Conservation (phyloP, 2,329 filamentous ascomycete species). For the Aspergillus tubingensis region DNA sequence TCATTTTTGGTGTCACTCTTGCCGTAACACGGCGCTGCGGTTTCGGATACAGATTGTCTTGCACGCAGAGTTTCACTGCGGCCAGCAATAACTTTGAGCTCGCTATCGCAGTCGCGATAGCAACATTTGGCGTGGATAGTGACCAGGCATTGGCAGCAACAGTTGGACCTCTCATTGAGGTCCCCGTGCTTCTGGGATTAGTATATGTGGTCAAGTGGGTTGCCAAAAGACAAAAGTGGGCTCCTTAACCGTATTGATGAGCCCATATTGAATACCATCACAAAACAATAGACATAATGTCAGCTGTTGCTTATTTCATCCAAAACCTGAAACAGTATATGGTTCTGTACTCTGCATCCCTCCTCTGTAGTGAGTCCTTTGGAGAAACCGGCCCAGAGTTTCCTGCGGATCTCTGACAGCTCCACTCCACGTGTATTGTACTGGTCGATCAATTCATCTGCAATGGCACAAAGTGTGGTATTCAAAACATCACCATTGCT, state of each 20-base stretch:
- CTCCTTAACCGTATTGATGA: slow-evolving; percentile 1
- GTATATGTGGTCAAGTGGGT: slow-evolving; percentile 67
- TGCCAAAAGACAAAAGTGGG: slow-evolving; percentile 30
- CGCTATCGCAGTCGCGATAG: slow-evolving; percentile 83
- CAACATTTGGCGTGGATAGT: slow-evolving; percentile 74
- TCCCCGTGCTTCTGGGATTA: slow-evolving; percentile 74
- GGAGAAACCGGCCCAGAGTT: slow-evolving; percentile 38
- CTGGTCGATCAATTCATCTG: slow-evolving; percentile 40
- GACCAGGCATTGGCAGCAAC: slow-evolving; percentile 80
- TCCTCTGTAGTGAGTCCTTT: slow-evolving; percentile 28
- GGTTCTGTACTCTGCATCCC: slow-evolving; percentile 43
- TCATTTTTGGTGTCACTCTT: slow-evolving; percentile 73
- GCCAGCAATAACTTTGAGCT: slow-evolving; percentile 94
- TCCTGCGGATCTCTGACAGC: slow-evolving; percentile 37
- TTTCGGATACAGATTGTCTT: slow-evolving; percentile 69
- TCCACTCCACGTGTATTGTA: slow-evolving; percentile 41
- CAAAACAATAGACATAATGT: neutral
- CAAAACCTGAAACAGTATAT: slow-evolving; percentile 45
- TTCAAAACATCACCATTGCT: slow-evolving; percentile 31
- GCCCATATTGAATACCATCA: neutral
- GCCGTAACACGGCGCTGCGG: slow-evolving; percentile 64
- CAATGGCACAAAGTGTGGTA: slow-evolving; percentile 42
- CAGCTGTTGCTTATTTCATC: slow-evolving; percentile 40
- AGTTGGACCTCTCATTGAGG: slow-evolving; percentile 82
- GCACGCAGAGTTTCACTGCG: slow-evolving; percentile 83